Evolutionary conservation across 1,284 basidiomycete species (phyloP).

Genomic region (Apiotrichum gamsii): DNA sequence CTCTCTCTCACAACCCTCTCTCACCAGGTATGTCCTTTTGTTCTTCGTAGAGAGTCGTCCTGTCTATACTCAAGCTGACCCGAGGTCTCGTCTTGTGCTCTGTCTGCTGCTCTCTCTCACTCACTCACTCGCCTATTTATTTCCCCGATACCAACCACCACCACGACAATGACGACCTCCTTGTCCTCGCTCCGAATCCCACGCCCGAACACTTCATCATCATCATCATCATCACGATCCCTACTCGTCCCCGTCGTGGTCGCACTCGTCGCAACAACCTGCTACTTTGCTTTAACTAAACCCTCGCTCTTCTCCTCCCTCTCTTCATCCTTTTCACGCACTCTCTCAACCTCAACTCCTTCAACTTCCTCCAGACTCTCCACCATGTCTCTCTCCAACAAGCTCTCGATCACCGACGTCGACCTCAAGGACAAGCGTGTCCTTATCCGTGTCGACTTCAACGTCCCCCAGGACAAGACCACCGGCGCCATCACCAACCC

Average conservation of each 20-base stretch:
- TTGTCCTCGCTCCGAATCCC: background rate
- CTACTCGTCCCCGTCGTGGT: constrained; percentile 4
- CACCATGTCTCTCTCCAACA: constrained; percentile 90
- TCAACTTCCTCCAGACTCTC: background rate
- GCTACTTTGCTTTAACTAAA: constrained; percentile 2
- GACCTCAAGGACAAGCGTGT: constrained; percentile 78
- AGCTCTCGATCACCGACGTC: constrained; percentile 86
- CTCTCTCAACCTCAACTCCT: background rate
- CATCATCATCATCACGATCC: background rate
- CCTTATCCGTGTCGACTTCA: constrained; percentile 97
- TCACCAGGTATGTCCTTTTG: background rate
- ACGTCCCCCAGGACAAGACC: constrained; percentile 72
- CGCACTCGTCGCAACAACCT: constrained; percentile 5
- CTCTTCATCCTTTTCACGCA: background rate
- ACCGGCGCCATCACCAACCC: constrained; percentile 87
- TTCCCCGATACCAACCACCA: background rate
- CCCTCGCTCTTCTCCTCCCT: background rate
- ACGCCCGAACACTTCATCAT: background rate
- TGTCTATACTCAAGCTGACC: background rate
- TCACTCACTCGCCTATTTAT: background rate
- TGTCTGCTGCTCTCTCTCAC: background rate
- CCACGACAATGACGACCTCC: background rate
- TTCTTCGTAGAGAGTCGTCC: background rate
- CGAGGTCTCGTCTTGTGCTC: too few species aligned
- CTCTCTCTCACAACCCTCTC: background rate